These are phyloP conservation scores for Glycine latifolia DNA, from an alignment of 306 rosid species.

Conservation along the genomic window DNA sequence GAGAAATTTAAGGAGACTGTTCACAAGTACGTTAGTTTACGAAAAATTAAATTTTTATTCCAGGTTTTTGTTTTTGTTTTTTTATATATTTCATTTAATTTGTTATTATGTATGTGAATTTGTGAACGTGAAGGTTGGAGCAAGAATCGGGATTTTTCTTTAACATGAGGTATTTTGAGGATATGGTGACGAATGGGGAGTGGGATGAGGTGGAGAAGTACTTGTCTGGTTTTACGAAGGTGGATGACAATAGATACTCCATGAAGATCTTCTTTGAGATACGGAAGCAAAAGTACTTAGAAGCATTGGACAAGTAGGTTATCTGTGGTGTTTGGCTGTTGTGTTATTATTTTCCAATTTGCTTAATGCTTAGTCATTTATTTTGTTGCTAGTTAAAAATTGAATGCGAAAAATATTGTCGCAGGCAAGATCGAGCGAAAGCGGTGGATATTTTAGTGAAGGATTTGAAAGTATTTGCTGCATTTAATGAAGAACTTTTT, in stretches of 20 bases:
- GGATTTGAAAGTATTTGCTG: slow-evolving; percentile 96
- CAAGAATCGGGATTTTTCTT: slow-evolving; percentile 98
- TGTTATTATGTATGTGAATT: slow-evolving; percentile 47
- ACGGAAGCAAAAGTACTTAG: slow-evolving; percentile 96
- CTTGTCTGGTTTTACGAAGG: slow-evolving; percentile 97
- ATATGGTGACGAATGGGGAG: slow-evolving; percentile 96
- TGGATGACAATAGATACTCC: slow-evolving; percentile 96
- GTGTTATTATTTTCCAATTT: slow-evolving; percentile 35
- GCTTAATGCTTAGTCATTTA: slow-evolving; percentile 30
- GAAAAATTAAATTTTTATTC: not conserved
- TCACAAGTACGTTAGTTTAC: slow-evolving; percentile 69
- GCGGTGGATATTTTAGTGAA: slow-evolving; percentile 96
- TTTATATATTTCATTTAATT: not conserved
- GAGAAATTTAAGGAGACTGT: slow-evolving; percentile 98
- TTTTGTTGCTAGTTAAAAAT: slow-evolving; percentile 28
- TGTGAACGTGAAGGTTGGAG: slow-evolving; percentile 83
- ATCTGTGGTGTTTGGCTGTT: slow-evolving; percentile 15
- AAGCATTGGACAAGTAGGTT: slow-evolving; percentile 95
- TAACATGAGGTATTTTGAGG: slow-evolving; percentile 96
- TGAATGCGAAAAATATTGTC: slow-evolving; percentile 40
- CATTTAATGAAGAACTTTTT: slow-evolving; percentile 96
- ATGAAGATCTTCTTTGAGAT: slow-evolving; percentile 99
- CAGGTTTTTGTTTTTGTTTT: not conserved
- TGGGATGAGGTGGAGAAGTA: slow-evolving; percentile 99
- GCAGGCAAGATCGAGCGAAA: slow-evolving; percentile 94